These are phyloP conservation scores for Trichophyton verrucosum DNA, from an alignment of 2,329 filamentous ascomycete genomes.

Conservation along the genomic window DNA sequence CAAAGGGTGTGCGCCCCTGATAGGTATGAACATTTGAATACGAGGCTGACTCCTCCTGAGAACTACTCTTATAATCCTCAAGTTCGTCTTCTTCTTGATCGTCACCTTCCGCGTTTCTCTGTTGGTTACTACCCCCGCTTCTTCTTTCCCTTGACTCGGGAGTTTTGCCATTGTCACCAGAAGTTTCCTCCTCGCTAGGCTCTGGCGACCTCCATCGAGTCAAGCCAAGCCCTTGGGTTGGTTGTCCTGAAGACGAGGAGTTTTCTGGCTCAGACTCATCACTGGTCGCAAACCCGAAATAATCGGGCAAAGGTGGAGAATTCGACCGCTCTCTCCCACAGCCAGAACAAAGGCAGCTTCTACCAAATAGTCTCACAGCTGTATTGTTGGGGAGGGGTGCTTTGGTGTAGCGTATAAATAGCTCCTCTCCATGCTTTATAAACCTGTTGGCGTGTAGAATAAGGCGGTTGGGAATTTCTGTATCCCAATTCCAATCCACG, in stretches of 20 bases:
- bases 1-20: neutral
- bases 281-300: constrained; percentile 1
- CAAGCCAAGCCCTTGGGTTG: neutral
- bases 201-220: neutral
- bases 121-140: neutral
- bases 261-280: neutral
- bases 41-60: neutral
- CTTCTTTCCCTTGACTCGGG: neutral
- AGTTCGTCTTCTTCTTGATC: neutral
- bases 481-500: constrained; percentile 22
- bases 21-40: neutral
- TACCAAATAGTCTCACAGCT: constrained; percentile 8
- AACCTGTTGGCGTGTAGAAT: constrained; percentile 19
- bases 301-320: neutral
- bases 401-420: constrained; percentile 12
- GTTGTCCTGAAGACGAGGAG: neutral
- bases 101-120: neutral
- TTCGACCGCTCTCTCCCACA: neutral
- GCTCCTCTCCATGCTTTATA: constrained; percentile 20
- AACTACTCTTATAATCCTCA: neutral
- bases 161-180: neutral
- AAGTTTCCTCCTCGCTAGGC: neutral
- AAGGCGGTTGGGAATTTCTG: constrained; percentile 20
- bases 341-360: constrained; percentile 1
- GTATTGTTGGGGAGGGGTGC: constrained; percentile 1